Evolutionary conservation across 2,329 filamentous ascomycete species (phyloP).

Genomic region (Monascus ruber): DNA sequence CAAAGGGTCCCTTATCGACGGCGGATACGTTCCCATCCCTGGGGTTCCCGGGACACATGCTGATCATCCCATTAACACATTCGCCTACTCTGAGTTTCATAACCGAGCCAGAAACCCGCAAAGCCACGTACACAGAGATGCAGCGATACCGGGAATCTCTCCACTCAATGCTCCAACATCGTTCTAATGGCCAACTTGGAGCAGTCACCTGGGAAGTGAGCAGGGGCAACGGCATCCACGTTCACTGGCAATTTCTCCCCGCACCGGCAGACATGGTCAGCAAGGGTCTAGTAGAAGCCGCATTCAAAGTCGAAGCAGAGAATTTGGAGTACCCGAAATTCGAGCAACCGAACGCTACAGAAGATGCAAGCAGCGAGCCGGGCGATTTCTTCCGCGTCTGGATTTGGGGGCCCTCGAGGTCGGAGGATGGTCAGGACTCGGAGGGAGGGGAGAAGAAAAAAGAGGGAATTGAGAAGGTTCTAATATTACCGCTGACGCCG

Average conservation of each 20-base stretch:
- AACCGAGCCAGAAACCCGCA: constrained; percentile 43
- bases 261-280: constrained; percentile 56
- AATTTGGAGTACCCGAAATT: constrained; percentile 53
- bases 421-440: background rate
- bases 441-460: constrained; percentile 2
- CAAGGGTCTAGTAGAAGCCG: constrained; percentile 70
- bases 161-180: constrained; percentile 58
- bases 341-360: constrained; percentile 20
- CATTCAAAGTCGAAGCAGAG: constrained; percentile 78
- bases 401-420: constrained; percentile 54
- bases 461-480: constrained; percentile 26
- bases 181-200: constrained; percentile 49
- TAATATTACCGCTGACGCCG: constrained; percentile 62
- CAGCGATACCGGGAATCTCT: constrained; percentile 63
- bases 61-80: constrained; percentile 83
- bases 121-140: constrained; percentile 68
- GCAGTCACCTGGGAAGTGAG: constrained; percentile 89
- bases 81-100: constrained; percentile 63
- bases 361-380: constrained; percentile 32
- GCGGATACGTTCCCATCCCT: constrained; percentile 60
- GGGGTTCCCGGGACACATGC: constrained; percentile 69
- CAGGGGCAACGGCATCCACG: constrained; percentile 67
- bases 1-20: constrained; percentile 77
- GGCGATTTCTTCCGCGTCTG: constrained; percentile 68
- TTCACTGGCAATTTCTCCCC: constrained; percentile 89